phyloP scores from a whole-genome alignment of 2,329 filamentous ascomycete species.

The Plectosphaerella cucumerina region DNA sequence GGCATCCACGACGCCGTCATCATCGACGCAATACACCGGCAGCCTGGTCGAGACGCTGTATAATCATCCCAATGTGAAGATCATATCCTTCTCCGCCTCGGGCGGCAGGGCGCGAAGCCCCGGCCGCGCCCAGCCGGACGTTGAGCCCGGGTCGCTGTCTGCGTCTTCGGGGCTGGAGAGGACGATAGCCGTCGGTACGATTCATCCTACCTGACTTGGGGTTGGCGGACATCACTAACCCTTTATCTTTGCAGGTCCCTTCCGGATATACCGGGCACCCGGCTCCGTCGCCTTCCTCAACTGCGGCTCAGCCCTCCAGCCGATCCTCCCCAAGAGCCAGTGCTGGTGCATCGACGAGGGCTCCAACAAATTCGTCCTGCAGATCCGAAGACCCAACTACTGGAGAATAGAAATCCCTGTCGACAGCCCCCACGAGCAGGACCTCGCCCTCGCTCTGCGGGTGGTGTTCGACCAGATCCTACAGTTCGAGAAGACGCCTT shows the following conservation, averaged over 20 bases:
- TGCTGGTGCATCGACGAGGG: constrained; percentile 89
- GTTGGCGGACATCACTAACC: neutral
- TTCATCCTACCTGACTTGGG: neutral
- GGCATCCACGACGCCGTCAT: constrained; percentile 16
- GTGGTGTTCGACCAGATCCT: constrained; percentile 67
- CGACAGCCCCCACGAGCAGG: constrained; percentile 57
- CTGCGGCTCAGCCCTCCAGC: constrained; percentile 77
- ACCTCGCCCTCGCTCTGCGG: constrained; percentile 63
- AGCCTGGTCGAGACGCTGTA: constrained; percentile 66
- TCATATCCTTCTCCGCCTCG: constrained; percentile 50
- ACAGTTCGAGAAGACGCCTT: constrained; percentile 82
- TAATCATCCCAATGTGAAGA: constrained; percentile 67
- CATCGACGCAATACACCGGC: constrained; percentile 18
- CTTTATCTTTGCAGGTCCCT: constrained; percentile 46
- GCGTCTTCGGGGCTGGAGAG: constrained; percentile 75
- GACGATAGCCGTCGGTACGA: constrained; percentile 70
- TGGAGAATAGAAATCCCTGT: constrained; percentile 86
- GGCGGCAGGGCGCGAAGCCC: constrained; percentile 25
- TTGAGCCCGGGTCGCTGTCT: constrained; percentile 60
- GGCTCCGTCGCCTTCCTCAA: constrained; percentile 85
- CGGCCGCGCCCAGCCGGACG: constrained; percentile 29
- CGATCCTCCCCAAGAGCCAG: constrained; percentile 84
- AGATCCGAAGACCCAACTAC: constrained; percentile 77
- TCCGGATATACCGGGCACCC: constrained; percentile 82
- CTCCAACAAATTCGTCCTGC: constrained; percentile 77